These are phyloP conservation scores for Mycena leptocephala DNA, from an alignment of 768 basidiomycete species.

Conservation along the genomic window DNA sequence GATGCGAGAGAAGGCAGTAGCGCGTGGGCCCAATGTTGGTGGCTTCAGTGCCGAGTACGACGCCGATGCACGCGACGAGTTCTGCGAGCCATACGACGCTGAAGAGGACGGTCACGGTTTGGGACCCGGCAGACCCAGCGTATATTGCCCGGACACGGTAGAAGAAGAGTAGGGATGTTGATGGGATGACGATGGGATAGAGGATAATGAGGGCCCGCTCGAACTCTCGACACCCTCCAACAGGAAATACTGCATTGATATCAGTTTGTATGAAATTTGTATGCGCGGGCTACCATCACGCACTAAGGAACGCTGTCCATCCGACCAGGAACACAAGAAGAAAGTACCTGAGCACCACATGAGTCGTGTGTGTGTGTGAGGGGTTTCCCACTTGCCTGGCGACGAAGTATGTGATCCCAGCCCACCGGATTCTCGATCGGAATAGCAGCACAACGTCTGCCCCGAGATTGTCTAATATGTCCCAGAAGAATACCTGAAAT, in stretches of 20 bases:
- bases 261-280: not conserved
- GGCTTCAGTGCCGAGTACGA: not conserved
- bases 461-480: not conserved
- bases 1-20: not conserved
- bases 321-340: not conserved
- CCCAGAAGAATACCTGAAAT: conserved; percentile 6
- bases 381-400: not conserved
- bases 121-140: not conserved
- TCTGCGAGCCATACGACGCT: not conserved
- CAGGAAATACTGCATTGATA: not conserved
- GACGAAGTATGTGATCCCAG: not conserved
- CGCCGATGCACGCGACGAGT: not conserved
- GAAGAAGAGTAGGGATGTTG: not conserved
- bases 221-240: not conserved
- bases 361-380: not conserved
- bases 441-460: not conserved
- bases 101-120: not conserved
- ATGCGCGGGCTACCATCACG: not conserved
- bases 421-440: not conserved
- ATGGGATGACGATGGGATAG: not conserved
- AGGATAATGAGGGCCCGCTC: not conserved
- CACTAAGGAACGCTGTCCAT: not conserved
- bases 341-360: not conserved
- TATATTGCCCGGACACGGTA: conserved; percentile 5
- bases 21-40: not conserved